Percentiles rank a stretch among this genome's conserved stretches.
phyloP scores from a whole-genome alignment of 495 filamentous ascomycete species.

The Chaetomium cochliodes region DNA sequence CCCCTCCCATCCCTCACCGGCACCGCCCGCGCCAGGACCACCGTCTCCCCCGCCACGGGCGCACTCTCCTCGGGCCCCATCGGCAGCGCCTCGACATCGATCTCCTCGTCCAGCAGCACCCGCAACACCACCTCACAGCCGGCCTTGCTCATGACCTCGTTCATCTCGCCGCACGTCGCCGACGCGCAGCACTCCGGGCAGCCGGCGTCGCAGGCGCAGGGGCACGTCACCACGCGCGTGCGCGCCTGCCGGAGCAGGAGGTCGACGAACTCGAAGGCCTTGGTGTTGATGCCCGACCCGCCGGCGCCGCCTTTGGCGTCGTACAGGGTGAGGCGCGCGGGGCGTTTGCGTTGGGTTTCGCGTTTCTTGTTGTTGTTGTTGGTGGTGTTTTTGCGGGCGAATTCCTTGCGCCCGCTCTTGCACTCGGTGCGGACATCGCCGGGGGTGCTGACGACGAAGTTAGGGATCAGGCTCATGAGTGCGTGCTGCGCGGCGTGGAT shows the following conservation, averaged over 20 bases:
- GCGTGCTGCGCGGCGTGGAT: conserved; percentile 96
- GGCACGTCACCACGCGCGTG: conserved; percentile 66
- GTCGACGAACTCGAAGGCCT: conserved; percentile 91
- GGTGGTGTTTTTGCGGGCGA: conserved; percentile 66
- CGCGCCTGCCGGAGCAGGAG: conserved; percentile 73
- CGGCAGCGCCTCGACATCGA: conserved; percentile 73
- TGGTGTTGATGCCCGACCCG: conserved; percentile 81
- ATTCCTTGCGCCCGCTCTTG: conserved; percentile 74
- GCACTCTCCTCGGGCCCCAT: conserved; percentile 72
- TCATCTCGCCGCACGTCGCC: conserved; percentile 82
- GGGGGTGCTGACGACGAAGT: conserved; percentile 80
- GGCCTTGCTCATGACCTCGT: conserved; percentile 90
- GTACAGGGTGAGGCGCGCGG: conserved; percentile 89
- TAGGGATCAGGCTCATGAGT: conserved; percentile 79
- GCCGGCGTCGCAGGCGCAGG: conserved; percentile 72
- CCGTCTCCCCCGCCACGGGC: conserved; percentile 77
- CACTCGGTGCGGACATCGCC: conserved; percentile 93
- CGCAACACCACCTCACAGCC: conserved; percentile 78
- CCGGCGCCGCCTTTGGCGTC: conserved; percentile 85
- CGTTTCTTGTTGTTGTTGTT: conserved; percentile 15
- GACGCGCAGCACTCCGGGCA: conserved; percentile 86
- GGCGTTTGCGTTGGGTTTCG: conserved; percentile 66
- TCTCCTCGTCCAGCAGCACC: conserved; percentile 68
- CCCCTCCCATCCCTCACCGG: conserved; percentile 31
- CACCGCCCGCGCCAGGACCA: conserved; percentile 69